Evolutionary conservation across 2,329 filamentous ascomycete genomes (phyloP), one percentile per base, ranked within the genome.

Genomic region (Talaromyces sp.): DNA sequence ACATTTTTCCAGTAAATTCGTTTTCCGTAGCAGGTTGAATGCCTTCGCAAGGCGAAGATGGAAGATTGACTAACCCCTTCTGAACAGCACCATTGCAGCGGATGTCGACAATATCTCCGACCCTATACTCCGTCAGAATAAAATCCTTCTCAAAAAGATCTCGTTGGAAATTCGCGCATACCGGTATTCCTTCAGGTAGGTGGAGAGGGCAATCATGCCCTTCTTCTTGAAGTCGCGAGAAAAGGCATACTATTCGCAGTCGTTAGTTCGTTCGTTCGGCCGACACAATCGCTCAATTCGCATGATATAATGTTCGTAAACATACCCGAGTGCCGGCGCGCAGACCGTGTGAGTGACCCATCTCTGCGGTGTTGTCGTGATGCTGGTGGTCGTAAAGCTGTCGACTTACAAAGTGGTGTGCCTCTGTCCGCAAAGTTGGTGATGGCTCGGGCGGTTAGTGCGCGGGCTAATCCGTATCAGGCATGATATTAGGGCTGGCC

Each of bases 51-150:
- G 8, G 19, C 28, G 5, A 30, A 54, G 36, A 51, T 55, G 11
- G 47, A 67, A 70, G 62, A 65, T 65, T 67, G 69, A 83, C 88
- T 88, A 84, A 95, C 90, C 92, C 93, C 88, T 96, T 96, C 85
- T 96, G 93, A 69, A 96, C 90, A 77, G 92, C 95, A 89, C 93
- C 95, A 85, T 99, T 98, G 78, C 90, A 91, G 84, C 96, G 96
- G 80, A 99, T 92, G 80, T 99, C 95, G 77, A 99, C 95, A 74
- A 98, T 97, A 78, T 99, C 95, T 81, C 95, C 95, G 77, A 99
- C 95, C 80, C 88, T 92, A 73, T 65, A 69, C 62, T 69, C 57
- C 68, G 76, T 88, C 75, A 86, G 80, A 73, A 62, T 66, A 73
- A 75, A 65, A 65, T 59, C 55, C 61, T 54, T 61, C 54, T 47